These are phyloP conservation scores for Uromyces viciae-fabae DNA, from an alignment of 1,284 basidiomycete species.

Conservation along the genomic window DNA sequence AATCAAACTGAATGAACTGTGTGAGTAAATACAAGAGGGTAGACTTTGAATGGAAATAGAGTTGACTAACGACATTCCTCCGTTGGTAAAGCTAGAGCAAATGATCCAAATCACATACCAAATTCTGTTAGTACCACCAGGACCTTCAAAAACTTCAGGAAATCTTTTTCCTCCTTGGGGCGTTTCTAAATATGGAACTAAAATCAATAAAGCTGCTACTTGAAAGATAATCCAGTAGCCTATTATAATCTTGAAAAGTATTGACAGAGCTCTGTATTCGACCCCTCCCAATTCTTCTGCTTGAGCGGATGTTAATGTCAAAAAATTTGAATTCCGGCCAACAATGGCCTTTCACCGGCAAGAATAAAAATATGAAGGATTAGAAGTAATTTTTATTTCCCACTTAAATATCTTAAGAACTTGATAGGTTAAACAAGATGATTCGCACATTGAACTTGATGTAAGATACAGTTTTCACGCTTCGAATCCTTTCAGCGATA, in stretches of 20 bases:
- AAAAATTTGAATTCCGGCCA: conserved; percentile 82
- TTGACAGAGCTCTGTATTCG: conserved; percentile 82
- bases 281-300: conserved; percentile 88
- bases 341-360: conserved; percentile 61
- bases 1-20: conserved; percentile 7
- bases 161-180: conserved; percentile 44
- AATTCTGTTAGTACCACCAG: conserved; percentile 47
- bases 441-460: conserved; percentile 55
- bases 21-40: too few relatives aligned
- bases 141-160: conserved; percentile 51
- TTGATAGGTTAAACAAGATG: too few relatives aligned
- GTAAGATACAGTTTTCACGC: conserved; percentile 52
- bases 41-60: not conserved
- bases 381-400: conserved; percentile 40
- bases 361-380: conserved; percentile 47
- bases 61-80: conserved; percentile 61
- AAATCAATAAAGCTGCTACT: conserved; percentile 49
- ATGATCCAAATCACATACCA: conserved; percentile 83
- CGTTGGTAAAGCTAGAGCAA: conserved; percentile 82
- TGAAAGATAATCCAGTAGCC: conserved; percentile 48
- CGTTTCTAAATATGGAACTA: conserved; percentile 52
- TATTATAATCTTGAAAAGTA: conserved; percentile 61
- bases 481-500: conserved; percentile 47
- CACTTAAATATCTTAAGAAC: not conserved
- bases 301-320: conserved; percentile 72